Conservation (phyloP, 805 yeast species). For the Zygosaccharomyces gambellarensis region DNA sequence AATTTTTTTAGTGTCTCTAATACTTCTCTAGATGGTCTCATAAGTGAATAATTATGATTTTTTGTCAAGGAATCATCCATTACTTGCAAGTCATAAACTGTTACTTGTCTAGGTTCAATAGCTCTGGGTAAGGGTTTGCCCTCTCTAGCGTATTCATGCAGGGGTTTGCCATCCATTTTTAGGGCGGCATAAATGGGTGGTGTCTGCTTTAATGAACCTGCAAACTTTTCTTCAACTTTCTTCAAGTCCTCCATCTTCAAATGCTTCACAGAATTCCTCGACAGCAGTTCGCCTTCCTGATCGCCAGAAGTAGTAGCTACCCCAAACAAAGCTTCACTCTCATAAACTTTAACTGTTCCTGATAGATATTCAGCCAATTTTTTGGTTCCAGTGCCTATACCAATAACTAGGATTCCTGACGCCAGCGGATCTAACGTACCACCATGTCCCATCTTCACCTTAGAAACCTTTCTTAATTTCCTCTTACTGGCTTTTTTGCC, state of each 20-base stretch:
- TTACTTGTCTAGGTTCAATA: slow-evolving; percentile 73
- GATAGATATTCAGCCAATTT: slow-evolving; percentile 64
- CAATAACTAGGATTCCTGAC: slow-evolving; percentile 87
- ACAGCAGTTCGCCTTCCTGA: slow-evolving; percentile 74
- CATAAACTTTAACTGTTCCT: slow-evolving; percentile 74
- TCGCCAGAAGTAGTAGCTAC: slow-evolving; percentile 92
- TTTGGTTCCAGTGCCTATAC: slow-evolving; percentile 91
- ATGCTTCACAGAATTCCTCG: slow-evolving; percentile 52
- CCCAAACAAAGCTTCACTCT: slow-evolving; percentile 81
- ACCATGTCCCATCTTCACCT: slow-evolving; percentile 94
- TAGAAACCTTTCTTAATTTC: slow-evolving; percentile 45
- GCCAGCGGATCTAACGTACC: slow-evolving; percentile 97
- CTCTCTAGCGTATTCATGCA: slow-evolving; percentile 90
- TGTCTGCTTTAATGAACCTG: slow-evolving; percentile 79
- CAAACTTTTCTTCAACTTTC: slow-evolving; percentile 53
- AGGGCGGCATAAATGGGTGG: slow-evolving; percentile 95
- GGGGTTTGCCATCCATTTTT: slow-evolving; percentile 88
- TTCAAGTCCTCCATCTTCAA: slow-evolving; percentile 50
- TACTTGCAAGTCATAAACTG: slow-evolving; percentile 51
- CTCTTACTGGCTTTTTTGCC: slow-evolving; percentile 47
- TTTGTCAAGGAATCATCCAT: slow-evolving; percentile 45
- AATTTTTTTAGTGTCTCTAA: slow-evolving; percentile 25
- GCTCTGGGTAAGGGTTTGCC: slow-evolving; percentile 79
- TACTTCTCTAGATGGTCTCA: slow-evolving; percentile 35
- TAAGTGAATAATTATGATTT: slow-evolving; percentile 51